Evolutionary conservation across 352 stramenopile genomes (phyloP).

Genomic region (Plasmopara halstedii): DNA sequence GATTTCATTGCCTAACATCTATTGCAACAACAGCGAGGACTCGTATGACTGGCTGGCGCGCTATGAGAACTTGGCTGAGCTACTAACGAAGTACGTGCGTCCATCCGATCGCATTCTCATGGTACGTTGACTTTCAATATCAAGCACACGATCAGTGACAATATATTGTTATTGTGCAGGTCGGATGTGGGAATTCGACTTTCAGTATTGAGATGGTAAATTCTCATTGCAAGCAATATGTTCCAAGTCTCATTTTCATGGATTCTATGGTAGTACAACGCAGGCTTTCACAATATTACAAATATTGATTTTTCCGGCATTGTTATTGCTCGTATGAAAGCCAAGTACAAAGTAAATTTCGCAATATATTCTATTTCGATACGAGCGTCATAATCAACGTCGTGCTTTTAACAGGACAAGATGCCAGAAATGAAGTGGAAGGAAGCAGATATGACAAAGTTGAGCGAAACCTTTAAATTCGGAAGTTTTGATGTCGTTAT

Average conservation of each 20-base stretch:
- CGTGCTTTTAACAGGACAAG: constrained; percentile 16
- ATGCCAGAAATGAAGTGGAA: constrained; percentile 50
- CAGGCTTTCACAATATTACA: constrained; percentile 50
- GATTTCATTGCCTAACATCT: no score
- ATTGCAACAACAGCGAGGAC: constrained; percentile 33
- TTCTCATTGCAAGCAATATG: background rate
- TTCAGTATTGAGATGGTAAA: constrained; percentile 58
- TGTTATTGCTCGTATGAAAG: constrained; percentile 61
- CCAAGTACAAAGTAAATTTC: constrained; percentile 36
- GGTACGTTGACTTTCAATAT: constrained; percentile 9
- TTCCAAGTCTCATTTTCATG: background rate
- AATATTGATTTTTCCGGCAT: constrained; percentile 67
- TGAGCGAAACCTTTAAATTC: constrained; percentile 28
- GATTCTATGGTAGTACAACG: constrained; percentile 30
- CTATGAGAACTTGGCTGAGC: constrained; percentile 39
- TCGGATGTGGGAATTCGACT: constrained; percentile 72
- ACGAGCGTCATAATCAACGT: background rate
- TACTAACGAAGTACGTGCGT: constrained; percentile 34
- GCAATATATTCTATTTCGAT: background rate
- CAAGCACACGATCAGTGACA: constrained; percentile 1
- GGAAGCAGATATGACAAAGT: constrained; percentile 52
- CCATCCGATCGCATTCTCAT: constrained; percentile 40
- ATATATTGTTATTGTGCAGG: constrained; percentile 12
- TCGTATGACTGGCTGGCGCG: constrained; percentile 71
- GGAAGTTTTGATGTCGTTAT: constrained; percentile 67